Evolutionary conservation across 257 asterid species (phyloP).

Genomic region (Fraxinus cuspidata): DNA sequence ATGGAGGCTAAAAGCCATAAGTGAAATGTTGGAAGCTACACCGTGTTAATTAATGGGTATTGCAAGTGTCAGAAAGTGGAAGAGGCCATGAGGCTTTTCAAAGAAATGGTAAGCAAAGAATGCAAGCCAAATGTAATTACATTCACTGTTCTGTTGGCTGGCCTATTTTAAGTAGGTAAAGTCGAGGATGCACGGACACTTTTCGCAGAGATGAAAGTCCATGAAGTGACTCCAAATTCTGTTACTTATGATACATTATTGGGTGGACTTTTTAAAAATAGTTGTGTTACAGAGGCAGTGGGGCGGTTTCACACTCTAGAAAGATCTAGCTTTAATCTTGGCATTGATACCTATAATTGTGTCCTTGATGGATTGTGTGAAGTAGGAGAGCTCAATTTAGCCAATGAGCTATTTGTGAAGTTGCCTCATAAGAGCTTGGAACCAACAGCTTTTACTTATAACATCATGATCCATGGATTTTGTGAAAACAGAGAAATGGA

Average conservation of each 20-base stretch:
- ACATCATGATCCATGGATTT: slow-evolving; percentile 61
- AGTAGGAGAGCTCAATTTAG: neutral
- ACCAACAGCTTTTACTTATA: slow-evolving; percentile 38
- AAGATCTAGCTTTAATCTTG: slow-evolving; percentile 22
- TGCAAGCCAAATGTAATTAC: slow-evolving; percentile 32
- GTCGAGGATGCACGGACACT: slow-evolving; percentile 26
- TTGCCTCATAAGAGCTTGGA: neutral
- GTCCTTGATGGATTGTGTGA: slow-evolving; percentile 1
- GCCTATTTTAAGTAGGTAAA: slow-evolving; percentile 30
- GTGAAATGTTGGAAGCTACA: slow-evolving; percentile 26
- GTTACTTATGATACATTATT: slow-evolving; percentile 28
- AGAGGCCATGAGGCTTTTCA: slow-evolving; percentile 29
- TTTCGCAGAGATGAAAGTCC: slow-evolving; percentile 28
- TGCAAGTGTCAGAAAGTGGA: slow-evolving; percentile 26
- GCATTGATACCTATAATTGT: slow-evolving; percentile 26
- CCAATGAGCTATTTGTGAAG: neutral
- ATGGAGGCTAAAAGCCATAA: slow-evolving; percentile 31
- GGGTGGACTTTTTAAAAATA: slow-evolving; percentile 38
- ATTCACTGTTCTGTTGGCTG: slow-evolving; percentile 32
- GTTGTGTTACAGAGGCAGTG: slow-evolving; percentile 28
- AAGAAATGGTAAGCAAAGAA: slow-evolving; percentile 34
- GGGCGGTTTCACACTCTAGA: slow-evolving; percentile 29
- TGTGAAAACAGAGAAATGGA: slow-evolving; percentile 50
- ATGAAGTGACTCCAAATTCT: slow-evolving; percentile 22
- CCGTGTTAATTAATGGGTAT: slow-evolving; percentile 34